Base-by-base conservation (phyloP, 2,329 filamentous ascomycete genomes). In the Tolypocladium cylindrosporum region DNA sequence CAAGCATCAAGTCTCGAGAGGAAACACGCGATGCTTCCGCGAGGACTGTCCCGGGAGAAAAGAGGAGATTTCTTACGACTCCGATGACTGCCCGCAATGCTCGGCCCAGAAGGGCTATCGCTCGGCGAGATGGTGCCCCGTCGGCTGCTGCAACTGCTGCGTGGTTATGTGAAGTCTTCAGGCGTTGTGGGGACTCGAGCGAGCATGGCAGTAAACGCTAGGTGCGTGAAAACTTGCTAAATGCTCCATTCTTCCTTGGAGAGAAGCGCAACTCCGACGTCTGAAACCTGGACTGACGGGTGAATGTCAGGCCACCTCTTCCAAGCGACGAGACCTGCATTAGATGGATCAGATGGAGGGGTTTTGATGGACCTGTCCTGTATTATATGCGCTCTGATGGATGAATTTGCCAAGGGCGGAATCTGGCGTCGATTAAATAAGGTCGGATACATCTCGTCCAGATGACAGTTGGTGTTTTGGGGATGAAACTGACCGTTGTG, bases 81-180 rank as follows among this genome's bases (percentile, higher is more conserved):
- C 63, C 2, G 69, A 73, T 27, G 62, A 70, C 41, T 74, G 72
- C 58, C 62, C 69, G 43, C 68, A 70, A 54, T 74, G 72, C 59
- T 71, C 73, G 52, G 64, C 63, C 54, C 63, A 61, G n/a, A 62
- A 62, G 41, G 58, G 63, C 45, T 64, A 68, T 55, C 64, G 63
- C 50, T 74, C 72, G 8, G 67, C 71, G 7, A 64, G 71, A 57
- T 74, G 72, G 72, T 74, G 72, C 57, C 69, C 68, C 3, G 67
- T 70, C 19, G 71, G 70, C 55, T 72, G 71, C 63, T 69, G 67
- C 57, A 63, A 60, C 56, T 61, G 57, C 43, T 68, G 68, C 55
- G 56, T 59, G 36, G 60, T 67, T 27, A 68, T 68, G 66, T 69
- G 43, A 53, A 7, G 40, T 31, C 40, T 16, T 6, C 54, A 5